Percentiles rank a stretch among this genome's conserved stretches.
Conservation (phyloP, 192 early-diverging fungal genomes). For the Mortierella hygrophila region DNA sequence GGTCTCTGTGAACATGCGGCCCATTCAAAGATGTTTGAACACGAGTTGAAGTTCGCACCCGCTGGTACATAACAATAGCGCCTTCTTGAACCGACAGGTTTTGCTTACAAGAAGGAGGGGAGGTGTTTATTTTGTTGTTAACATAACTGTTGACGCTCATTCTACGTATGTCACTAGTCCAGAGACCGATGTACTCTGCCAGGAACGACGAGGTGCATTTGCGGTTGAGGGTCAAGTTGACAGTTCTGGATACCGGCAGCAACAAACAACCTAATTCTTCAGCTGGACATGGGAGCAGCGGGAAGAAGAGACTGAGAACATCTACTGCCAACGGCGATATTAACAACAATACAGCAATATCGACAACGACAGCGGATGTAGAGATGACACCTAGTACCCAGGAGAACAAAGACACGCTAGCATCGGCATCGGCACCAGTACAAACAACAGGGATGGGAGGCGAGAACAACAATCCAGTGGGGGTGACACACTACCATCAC, state of each 20-base stretch:
- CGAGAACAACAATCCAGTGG: not conserved
- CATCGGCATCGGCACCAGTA: not conserved
- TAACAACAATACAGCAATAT: not conserved
- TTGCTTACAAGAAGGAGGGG: not conserved
- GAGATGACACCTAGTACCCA: conserved; percentile 18
- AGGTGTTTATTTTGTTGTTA: not conserved
- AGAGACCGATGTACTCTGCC: conserved; percentile 41
- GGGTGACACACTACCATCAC: not conserved
- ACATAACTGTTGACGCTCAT: not conserved
- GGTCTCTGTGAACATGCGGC: conserved; percentile 52
- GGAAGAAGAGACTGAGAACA: conserved; percentile 5
- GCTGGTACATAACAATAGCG: conserved; percentile 21
- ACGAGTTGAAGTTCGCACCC: conserved; percentile 43
- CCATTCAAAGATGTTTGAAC: conserved; percentile 50
- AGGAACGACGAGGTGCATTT: conserved; percentile 53
- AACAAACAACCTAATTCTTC: not conserved
- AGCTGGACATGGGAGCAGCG: not conserved
- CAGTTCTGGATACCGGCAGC: conserved; percentile 12
- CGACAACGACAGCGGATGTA: not conserved
- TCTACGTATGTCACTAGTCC: conserved; percentile 11
- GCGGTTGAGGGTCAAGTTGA: conserved; percentile 43
- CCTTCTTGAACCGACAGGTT: not conserved
- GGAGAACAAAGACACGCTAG: not conserved
- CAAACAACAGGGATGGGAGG: not conserved
- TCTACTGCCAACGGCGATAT: not conserved